Conservation (phyloP, 805 yeast species). For the Candida anglica region DNA sequence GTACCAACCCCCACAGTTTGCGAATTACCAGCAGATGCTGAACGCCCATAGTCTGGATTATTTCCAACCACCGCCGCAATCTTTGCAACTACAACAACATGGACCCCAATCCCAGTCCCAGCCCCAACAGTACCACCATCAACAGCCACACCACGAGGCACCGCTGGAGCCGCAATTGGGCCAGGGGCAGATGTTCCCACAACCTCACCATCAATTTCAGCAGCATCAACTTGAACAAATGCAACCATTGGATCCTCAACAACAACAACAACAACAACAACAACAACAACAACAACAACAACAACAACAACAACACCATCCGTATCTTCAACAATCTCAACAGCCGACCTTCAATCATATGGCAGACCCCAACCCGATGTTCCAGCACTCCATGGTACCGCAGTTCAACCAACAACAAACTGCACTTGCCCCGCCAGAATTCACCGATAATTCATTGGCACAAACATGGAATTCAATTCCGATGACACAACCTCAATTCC, state of each 20-base stretch:
- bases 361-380: no score
- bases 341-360: no score
- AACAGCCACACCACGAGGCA: no score
- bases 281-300: constrained; percentile 8
- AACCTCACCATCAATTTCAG: constrained; percentile 5
- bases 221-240: constrained; percentile 6
- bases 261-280: constrained; percentile 5
- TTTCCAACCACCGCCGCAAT: constrained; percentile 5
- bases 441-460: no score
- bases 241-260: constrained; percentile 2
- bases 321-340: background rate
- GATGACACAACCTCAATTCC: no score
- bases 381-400: no score
- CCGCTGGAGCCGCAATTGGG: no score
- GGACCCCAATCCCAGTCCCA: background rate
- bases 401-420: no score
- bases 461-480: no score
- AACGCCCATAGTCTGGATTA: background rate
- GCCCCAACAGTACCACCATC: constrained; percentile 3
- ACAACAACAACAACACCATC: constrained; percentile 5
- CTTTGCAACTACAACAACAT: constrained; percentile 4
- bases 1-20: background rate
- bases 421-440: no score
- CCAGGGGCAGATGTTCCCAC: no score
- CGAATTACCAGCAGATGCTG: background rate